Percentiles rank a stretch among this genome's conserved stretches.
phyloP scores from a whole-genome alignment of 495 filamentous ascomycete genomes.

The Podospora appendiculata region DNA sequence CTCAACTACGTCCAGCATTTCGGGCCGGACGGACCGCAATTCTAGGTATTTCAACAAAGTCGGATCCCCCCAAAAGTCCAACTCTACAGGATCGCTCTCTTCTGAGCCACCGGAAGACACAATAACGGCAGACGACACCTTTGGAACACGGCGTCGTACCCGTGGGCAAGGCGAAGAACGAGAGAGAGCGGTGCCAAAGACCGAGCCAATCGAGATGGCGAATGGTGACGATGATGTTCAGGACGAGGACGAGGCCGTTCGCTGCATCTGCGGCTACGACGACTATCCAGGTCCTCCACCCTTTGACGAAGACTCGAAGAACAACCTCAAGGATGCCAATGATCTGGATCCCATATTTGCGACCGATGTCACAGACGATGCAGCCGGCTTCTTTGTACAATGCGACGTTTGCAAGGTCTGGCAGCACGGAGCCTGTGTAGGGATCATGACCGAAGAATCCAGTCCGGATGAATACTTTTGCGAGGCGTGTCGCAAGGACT shows the following conservation, averaged over 20 bases:
- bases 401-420: conserved; percentile 97
- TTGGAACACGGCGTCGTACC: conserved; percentile 52
- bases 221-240: conserved; percentile 56
- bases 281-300: conserved; percentile 89
- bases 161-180: conserved; percentile 57
- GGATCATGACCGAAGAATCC: conserved; percentile 85
- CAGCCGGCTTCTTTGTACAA: conserved; percentile 93
- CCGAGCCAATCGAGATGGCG: conserved; percentile 42
- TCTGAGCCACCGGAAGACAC: conserved; percentile 78
- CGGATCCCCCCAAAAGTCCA: conserved; percentile 63
- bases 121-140: conserved; percentile 48
- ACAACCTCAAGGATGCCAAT: conserved; percentile 37
- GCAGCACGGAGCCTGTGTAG: conserved; percentile 98
- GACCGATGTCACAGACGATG: conserved; percentile 71
- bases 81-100: conserved; percentile 59
- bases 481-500: conserved; percentile 84
- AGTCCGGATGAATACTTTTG: conserved; percentile 98
- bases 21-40: conserved; percentile 57
- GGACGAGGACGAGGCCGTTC: conserved; percentile 88
- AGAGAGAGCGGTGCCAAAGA: conserved; percentile 40
- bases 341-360: conserved; percentile 50
- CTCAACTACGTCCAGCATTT: conserved; percentile 62
- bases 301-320: conserved; percentile 52
- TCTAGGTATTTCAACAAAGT: conserved; percentile 65
- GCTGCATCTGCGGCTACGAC: conserved; percentile 88